These are phyloP conservation scores for Annulohypoxylon stygium DNA, from an alignment of 495 filamentous ascomycete species.

Conservation along the genomic window DNA sequence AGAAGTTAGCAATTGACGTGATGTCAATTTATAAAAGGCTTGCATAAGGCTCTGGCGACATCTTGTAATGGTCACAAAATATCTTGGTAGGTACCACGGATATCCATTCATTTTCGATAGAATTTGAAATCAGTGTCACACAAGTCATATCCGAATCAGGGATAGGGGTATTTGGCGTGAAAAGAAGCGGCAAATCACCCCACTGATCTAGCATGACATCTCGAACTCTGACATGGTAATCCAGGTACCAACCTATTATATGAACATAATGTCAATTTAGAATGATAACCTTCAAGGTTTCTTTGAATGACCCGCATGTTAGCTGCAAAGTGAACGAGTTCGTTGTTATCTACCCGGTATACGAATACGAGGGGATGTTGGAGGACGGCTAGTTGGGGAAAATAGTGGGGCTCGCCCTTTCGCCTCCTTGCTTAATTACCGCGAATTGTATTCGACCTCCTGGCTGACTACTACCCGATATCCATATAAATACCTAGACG, in stretches of 20 bases:
- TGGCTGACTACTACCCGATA: no score
- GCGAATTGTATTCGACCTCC: neutral
- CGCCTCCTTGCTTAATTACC: no score
- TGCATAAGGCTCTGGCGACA: no score
- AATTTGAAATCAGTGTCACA: constrained; percentile 13
- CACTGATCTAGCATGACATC: neutral
- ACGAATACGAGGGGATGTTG: neutral
- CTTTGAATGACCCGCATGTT: neutral
- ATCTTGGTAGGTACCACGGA: no score
- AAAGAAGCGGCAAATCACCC: neutral
- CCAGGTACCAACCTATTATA: neutral
- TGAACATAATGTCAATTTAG: neutral
- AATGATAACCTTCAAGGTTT: neutral
- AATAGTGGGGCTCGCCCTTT: no score
- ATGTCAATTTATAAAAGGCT: no score
- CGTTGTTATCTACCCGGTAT: neutral
- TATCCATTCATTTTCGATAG: neutral
- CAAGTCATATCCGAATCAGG: neutral
- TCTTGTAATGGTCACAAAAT: no score
- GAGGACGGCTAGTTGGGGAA: no score
- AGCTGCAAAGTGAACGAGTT: neutral
- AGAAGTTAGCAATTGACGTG: neutral
- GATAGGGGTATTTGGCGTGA: neutral
- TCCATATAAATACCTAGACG: no score
- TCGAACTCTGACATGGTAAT: neutral